Evolutionary conservation across 306 rosid species (phyloP).

Genomic region (Parietaria judaica): DNA sequence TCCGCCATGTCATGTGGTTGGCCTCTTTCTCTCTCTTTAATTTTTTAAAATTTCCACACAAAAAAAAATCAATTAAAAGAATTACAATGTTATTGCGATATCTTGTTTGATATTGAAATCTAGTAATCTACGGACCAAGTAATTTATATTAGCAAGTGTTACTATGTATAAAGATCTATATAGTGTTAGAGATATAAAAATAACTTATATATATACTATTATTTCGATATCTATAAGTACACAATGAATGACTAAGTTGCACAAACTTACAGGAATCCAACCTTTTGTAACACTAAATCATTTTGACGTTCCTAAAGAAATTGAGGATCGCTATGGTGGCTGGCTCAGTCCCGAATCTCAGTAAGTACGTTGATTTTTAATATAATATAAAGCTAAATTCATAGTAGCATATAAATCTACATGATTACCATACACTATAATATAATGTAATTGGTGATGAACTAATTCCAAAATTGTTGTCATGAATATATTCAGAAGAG

Average conservation of each 20-base stretch:
- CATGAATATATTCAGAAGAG: conserved; percentile 24
- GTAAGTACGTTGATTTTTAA: not conserved
- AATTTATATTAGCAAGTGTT: no score
- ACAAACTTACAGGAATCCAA: conserved; percentile 1
- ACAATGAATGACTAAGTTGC: no score
- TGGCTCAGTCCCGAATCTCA: conserved; percentile 14
- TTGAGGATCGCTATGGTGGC: conserved; percentile 11
- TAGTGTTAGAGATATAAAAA: not conserved
- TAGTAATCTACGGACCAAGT: no score
- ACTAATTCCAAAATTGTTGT: not conserved
- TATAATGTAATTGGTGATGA: not conserved
- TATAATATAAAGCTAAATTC: no score
- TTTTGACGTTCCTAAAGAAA: conserved; percentile 4
- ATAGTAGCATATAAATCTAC: not conserved
- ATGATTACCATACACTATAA: not conserved
- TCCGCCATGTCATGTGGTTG: no score
- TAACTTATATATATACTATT: not conserved
- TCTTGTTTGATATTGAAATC: no score
- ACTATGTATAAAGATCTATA: no score
- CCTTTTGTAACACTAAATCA: conserved; percentile 9
- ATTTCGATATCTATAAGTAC: no score
- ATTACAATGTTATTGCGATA: no score
- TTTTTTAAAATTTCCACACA: no score
- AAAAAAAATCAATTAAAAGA: no score
- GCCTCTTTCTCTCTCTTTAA: no score